Evolutionary conservation across 2,329 filamentous ascomycete genomes (phyloP), one percentile per base, ranked within the genome.

Genomic region (Juglanconis oblonga): DNA sequence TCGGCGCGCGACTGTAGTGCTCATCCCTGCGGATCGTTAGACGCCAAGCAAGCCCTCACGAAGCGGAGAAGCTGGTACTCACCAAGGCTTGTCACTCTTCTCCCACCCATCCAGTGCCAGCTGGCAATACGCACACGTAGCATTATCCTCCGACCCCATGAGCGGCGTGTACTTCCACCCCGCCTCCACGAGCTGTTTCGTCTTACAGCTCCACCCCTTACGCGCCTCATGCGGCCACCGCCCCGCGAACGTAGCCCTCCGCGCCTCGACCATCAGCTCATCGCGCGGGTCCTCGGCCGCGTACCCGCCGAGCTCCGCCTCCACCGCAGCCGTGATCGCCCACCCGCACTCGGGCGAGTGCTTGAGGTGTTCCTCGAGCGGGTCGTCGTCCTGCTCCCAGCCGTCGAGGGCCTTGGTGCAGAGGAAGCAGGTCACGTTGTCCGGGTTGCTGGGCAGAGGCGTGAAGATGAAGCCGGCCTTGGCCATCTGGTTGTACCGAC

Each of bases 41-140:
- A 11, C 24, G n/a, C 55, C 10, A 51, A 8, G 44, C 35, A 10
- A 13, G 47, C 45, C 56, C 38, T 44, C 42, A 53, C 5, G 13
- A 47, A 35, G 14, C 38, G 29, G 40, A 11, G 7, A 44, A 40
- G 11, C n/a, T 54, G 64, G 69, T 61, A 75, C 89, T 75, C 73
- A 92, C 87, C 89, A 84, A 63, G 95, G 95, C 71, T 96, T 91
- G 72, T 99, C 95, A 61, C 88, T 87, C 1, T 89, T 88, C 71
- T 98, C 95, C 95, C 96, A 99, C 6, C 92, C 92, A 73, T 98
- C 94, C 10, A 99, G 82, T 10, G 89, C 92, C 14, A 98, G 77
- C 59, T 90, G 86, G 77, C 95, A 99, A 75, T 98, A 97, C 33
- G 90, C 83, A 72, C 95, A 99, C 10, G 90, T 95, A 9, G 91